Conservation (phyloP, 352 stramenopile genomes). For the Thraustochytrium sp. region DNA sequence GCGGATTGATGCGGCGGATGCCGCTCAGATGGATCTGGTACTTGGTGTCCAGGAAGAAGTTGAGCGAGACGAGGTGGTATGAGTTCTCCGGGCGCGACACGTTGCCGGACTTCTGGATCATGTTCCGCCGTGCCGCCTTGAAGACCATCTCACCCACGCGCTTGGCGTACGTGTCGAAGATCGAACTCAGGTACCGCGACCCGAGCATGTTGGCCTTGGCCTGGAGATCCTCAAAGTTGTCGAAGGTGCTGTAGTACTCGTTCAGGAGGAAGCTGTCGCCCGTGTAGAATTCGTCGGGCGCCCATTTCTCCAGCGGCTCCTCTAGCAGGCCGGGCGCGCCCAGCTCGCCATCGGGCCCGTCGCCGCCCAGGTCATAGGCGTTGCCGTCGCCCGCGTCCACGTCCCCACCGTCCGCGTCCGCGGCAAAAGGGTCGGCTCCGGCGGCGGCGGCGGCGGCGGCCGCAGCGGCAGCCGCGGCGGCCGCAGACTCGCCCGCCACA, state of each 20-base stretch:
- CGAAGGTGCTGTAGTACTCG: conserved; percentile 16
- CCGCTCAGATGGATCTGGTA: conserved; percentile 20
- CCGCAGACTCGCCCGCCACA: neutral
- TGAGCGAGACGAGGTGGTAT: conserved; percentile 25
- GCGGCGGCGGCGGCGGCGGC: neutral
- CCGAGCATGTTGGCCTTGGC: conserved; percentile 20
- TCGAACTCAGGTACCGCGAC: conserved; percentile 32
- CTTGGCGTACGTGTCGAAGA: conserved; percentile 43
- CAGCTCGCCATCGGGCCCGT: neutral
- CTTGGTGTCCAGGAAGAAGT: conserved; percentile 32
- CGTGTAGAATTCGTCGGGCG: conserved; percentile 38
- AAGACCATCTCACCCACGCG: conserved; percentile 31
- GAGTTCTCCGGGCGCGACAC: neutral
- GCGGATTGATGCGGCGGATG: neutral
- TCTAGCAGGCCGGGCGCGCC: neutral
- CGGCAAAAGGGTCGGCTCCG: neutral
- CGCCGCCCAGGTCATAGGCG: neutral
- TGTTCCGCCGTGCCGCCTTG: conserved; percentile 2
- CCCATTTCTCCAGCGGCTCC: neutral
- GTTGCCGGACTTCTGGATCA: conserved; percentile 21
- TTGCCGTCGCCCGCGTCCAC: neutral
- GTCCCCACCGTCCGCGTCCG: neutral
- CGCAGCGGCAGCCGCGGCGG: neutral
- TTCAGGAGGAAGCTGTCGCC: conserved; percentile 22
- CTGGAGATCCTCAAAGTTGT: conserved; percentile 20